Conservation (phyloP, 1,284 basidiomycete species). For the Microbotryum intermedium region DNA sequence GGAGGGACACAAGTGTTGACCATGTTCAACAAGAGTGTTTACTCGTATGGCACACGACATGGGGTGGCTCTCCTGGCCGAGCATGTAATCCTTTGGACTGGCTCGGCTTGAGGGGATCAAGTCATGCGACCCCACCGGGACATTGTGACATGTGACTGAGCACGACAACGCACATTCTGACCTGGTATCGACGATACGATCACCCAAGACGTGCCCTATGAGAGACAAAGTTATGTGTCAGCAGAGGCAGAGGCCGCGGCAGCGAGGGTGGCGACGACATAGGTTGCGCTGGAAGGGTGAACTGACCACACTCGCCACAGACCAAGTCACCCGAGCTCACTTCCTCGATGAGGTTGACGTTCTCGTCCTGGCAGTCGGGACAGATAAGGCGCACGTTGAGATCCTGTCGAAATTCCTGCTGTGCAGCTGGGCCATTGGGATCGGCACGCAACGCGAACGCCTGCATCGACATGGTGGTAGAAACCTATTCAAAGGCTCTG, state of each 20-base stretch:
- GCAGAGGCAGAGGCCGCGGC: not conserved
- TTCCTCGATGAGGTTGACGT: slow-evolving; percentile 91
- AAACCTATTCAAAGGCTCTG: not conserved
- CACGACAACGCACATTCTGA: slow-evolving; percentile 61
- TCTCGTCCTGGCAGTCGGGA: slow-evolving; percentile 85
- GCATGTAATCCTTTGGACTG: no score
- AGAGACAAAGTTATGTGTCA: not conserved
- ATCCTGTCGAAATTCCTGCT: slow-evolving; percentile 47
- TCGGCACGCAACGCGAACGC: slow-evolving; percentile 26
- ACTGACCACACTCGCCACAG: slow-evolving; percentile 86
- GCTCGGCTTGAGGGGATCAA: no score
- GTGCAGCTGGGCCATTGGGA: slow-evolving; percentile 7
- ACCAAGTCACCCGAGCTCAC: slow-evolving; percentile 96
- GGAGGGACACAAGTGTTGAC: no score
- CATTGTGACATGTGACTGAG: not conserved
- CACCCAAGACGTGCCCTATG: slow-evolving; percentile 60
- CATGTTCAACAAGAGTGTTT: no score
- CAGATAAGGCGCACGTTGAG: slow-evolving; percentile 85
- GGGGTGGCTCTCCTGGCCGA: no score
- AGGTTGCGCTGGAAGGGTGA: not conserved
- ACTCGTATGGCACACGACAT: no score
- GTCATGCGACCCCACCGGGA: no score
- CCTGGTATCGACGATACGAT: slow-evolving; percentile 92
- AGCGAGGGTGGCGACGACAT: no score
- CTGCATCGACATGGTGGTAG: slow-evolving; percentile 5